Conservation (phyloP, 768 basidiomycete species). For the Suillus clintonianus region DNA sequence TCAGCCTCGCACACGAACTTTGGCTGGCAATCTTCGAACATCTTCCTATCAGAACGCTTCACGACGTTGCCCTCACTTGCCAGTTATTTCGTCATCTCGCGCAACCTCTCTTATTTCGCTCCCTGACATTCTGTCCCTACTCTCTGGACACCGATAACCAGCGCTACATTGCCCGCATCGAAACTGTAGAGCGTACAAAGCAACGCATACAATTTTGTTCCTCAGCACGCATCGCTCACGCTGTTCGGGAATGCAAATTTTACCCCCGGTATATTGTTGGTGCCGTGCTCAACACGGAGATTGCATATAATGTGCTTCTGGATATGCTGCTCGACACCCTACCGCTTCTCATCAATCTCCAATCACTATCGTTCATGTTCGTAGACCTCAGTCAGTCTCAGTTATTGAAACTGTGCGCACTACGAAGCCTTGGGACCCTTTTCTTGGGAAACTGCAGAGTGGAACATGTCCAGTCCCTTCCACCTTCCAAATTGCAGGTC, state of each 20-base stretch:
- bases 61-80: slow-evolving; percentile 5
- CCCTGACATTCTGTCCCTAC: slow-evolving; percentile 9
- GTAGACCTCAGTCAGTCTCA: slow-evolving; percentile 4
- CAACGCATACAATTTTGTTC: slow-evolving; percentile 5
- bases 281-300: background rate
- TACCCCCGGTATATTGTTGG: slow-evolving; percentile 7
- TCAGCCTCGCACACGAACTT: background rate
- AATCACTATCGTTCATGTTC: slow-evolving; percentile 6
- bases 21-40: slow-evolving; percentile 5
- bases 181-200: slow-evolving; percentile 2
- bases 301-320: background rate
- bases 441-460: slow-evolving; percentile 1
- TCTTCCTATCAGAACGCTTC: background rate
- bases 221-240: slow-evolving; percentile 4
- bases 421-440: background rate
- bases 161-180: background rate
- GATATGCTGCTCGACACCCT: slow-evolving; percentile 5
- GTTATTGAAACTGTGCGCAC: background rate
- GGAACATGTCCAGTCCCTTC: background rate
- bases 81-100: slow-evolving; percentile 6
- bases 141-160: background rate
- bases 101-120: slow-evolving; percentile 8
- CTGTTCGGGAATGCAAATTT: slow-evolving; percentile 6
- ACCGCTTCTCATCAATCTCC: slow-evolving; percentile 5
- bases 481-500: background rate